Evolutionary conservation across 495 filamentous ascomycete genomes (phyloP).

Genomic region (Polyplosphaeria fusca): DNA sequence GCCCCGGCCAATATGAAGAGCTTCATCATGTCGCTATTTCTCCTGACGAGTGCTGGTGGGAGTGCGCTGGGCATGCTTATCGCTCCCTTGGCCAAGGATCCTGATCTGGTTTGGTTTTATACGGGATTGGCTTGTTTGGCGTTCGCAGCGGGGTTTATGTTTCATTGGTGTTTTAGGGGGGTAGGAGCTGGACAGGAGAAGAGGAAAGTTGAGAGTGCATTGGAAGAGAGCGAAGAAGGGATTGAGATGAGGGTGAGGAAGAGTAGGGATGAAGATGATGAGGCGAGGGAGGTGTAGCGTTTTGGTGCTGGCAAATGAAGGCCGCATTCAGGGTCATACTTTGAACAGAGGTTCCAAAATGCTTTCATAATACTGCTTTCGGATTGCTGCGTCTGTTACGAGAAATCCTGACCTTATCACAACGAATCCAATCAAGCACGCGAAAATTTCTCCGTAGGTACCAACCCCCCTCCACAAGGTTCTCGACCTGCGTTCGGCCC

Average conservation of each 20-base stretch:
- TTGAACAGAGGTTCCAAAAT: too few relatives aligned
- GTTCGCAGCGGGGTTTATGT: conserved; percentile 48
- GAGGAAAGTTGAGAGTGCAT: conserved; percentile 9
- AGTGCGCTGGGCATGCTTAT: conserved; percentile 23
- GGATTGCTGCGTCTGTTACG: too few relatives aligned
- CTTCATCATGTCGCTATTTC: conserved; percentile 34
- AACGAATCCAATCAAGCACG: too few relatives aligned
- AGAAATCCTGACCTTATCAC: too few relatives aligned
- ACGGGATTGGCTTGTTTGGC: conserved; percentile 50
- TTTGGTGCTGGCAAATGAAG: too few relatives aligned
- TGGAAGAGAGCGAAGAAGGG: conserved; percentile 2
- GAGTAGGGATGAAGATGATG: conserved; percentile 1
- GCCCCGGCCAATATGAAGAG: conserved; percentile 68
- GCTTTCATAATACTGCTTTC: too few relatives aligned
- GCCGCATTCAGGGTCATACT: too few relatives aligned
- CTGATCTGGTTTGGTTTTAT: conserved; percentile 50
- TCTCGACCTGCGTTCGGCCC: too few relatives aligned
- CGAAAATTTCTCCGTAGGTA: too few relatives aligned
- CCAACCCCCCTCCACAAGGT: too few relatives aligned
- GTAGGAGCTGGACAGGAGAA: conserved; percentile 35
- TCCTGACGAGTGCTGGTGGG: conserved; percentile 28
- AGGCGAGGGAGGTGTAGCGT: background rate
- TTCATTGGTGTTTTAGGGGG: conserved; percentile 48
- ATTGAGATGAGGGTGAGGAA: conserved; percentile 14
- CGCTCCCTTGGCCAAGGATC: conserved; percentile 30